phyloP scores from a whole-genome alignment of 192 early-diverging fungal genomes.

The Haplosporangium gracile region DNA sequence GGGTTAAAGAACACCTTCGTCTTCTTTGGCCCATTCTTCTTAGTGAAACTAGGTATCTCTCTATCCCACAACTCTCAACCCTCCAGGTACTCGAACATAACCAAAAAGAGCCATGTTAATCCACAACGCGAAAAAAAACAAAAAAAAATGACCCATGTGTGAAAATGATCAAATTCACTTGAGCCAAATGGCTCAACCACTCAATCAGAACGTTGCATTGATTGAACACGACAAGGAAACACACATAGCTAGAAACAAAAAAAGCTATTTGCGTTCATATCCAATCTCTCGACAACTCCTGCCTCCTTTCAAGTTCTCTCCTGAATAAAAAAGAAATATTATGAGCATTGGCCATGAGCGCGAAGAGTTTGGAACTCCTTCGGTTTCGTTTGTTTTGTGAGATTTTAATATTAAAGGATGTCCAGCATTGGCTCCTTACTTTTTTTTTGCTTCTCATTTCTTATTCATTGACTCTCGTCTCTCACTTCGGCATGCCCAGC shows the following conservation, averaged over 20 bases:
- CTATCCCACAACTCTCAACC: too few species aligned
- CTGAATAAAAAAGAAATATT: not conserved
- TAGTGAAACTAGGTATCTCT: too few species aligned
- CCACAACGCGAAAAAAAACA: not conserved
- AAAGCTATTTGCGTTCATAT: not conserved
- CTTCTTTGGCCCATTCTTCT: too few species aligned
- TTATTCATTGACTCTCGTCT: not conserved
- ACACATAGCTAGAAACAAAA: not conserved
- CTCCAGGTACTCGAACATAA: not conserved
- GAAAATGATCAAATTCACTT: not conserved
- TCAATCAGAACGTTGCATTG: not conserved
- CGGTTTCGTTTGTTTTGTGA: not conserved
- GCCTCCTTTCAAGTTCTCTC: not conserved
- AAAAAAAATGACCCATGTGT: not conserved
- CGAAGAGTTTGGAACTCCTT: not conserved
- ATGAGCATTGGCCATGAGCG: slow-evolving; percentile 4
- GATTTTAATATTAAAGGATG: not conserved
- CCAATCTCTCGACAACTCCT: not conserved
- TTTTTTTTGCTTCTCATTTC: not conserved
- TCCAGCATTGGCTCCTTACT: not conserved
- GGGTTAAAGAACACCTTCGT: too few species aligned
- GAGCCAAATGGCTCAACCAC: not conserved
- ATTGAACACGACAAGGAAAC: not conserved
- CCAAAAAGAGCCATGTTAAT: not conserved
- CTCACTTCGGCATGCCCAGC: not conserved